Percentiles rank a stretch among this genome's conserved stretches.
phyloP scores from a whole-genome alignment of 495 filamentous ascomycete species.

The Annulohypoxylon bovei region DNA sequence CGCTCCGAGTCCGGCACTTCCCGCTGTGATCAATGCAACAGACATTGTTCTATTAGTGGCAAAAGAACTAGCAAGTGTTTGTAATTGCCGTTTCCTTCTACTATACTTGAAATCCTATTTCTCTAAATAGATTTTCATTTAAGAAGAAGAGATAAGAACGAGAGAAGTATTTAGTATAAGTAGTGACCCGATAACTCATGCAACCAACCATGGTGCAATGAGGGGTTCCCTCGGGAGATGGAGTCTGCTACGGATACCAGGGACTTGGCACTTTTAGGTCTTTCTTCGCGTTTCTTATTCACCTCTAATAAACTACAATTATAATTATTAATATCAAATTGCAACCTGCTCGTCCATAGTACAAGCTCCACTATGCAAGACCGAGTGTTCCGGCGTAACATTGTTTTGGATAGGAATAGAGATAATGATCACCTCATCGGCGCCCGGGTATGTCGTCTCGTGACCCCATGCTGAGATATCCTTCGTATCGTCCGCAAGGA shows the following conservation, averaged over 20 bases:
- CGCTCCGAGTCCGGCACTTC: conserved; percentile 66
- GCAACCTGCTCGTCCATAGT: neutral
- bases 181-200: no score
- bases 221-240: conserved; percentile 23
- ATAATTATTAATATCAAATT: neutral
- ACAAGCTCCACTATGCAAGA: conserved; percentile 44
- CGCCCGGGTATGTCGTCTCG: conserved; percentile 56
- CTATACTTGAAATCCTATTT: no score
- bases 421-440: conserved; percentile 51
- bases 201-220: neutral
- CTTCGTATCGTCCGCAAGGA: conserved; percentile 60
- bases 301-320: neutral
- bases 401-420: conserved; percentile 52
- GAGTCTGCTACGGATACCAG: neutral
- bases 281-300: no score
- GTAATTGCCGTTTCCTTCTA: no score
- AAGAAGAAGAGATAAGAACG: neutral
- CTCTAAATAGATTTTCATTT: no score
- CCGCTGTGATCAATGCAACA: conserved; percentile 65
- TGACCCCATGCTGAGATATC: conserved; percentile 60
- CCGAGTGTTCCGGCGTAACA: conserved; percentile 53
- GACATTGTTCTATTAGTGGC: conserved; percentile 15
- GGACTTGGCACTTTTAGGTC: neutral
- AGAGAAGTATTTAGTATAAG: neutral
- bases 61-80: neutral